Conservation (phyloP, 352 stramenopile species). For the Phytophthora pseudosyringae region DNA sequence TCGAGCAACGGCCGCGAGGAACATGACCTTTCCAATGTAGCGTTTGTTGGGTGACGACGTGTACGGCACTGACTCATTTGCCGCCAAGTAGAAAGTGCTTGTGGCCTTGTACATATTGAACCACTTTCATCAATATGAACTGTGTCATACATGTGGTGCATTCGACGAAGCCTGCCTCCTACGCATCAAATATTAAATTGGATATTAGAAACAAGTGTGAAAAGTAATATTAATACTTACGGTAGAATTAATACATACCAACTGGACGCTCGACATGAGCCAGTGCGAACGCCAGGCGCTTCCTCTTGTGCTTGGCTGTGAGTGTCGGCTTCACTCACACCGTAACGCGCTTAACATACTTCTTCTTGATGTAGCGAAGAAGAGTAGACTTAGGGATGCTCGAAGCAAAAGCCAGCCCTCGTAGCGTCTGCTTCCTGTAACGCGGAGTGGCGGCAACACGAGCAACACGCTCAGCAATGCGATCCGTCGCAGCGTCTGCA, state of each 20-base stretch:
- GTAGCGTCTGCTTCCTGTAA: no score
- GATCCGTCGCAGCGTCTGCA: no score
- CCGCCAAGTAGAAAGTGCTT: slow-evolving; percentile 9
- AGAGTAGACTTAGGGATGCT: no score
- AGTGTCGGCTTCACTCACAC: no score
- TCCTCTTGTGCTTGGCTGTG: no score
- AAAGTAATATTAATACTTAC: not conserved
- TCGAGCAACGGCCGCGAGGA: slow-evolving; percentile 1
- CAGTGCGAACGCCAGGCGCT: not conserved
- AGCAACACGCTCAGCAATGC: no score
- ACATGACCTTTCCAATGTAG: slow-evolving; percentile 5
- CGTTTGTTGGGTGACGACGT: not conserved
- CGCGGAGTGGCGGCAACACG: no score
- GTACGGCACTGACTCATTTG: not conserved
- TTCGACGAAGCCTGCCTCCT: slow-evolving; percentile 1
- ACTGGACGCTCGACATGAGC: not conserved
- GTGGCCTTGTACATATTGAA: slow-evolving; percentile 4
- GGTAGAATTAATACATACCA: no score
- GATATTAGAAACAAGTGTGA: no score
- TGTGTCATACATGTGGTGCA: slow-evolving; percentile 10
- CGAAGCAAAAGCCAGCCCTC: no score
- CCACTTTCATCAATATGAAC: slow-evolving; percentile 8
- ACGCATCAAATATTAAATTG: not conserved
- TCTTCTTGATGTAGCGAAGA: no score
- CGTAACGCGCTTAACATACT: no score